Percentiles rank a stretch among this genome's conserved stretches.
Conservation (phyloP, 192 early-diverging fungal genomes). For the Thoreauomyces humboldtii region DNA sequence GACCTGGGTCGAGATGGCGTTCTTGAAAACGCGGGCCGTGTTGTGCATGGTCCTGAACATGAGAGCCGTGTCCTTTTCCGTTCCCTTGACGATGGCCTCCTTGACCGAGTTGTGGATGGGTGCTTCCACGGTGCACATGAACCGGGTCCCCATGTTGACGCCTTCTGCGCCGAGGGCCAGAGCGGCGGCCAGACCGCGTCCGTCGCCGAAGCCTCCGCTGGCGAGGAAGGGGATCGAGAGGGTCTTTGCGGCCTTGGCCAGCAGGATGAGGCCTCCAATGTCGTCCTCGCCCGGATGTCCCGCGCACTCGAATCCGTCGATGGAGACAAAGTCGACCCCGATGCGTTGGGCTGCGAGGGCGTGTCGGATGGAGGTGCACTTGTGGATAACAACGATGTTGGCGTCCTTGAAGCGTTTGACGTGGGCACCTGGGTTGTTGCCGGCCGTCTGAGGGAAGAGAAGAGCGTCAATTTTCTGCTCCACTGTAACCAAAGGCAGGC, state of each 20-base stretch:
- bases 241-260: constrained; percentile 66
- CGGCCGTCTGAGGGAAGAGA: constrained; percentile 55
- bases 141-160: constrained; percentile 82
- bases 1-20: constrained; percentile 68
- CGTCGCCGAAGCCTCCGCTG: constrained; percentile 76
- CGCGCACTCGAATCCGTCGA: constrained; percentile 84
- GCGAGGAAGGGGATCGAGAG: constrained; percentile 74
- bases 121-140: constrained; percentile 75
- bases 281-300: constrained; percentile 85
- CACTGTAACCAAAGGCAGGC: too few relatives aligned
- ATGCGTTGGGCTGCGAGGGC: constrained; percentile 54
- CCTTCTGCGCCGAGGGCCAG: constrained; percentile 53
- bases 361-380: constrained; percentile 76
- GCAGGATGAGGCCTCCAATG: constrained; percentile 66
- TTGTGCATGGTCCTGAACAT: constrained; percentile 65
- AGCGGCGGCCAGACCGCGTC: constrained; percentile 65
- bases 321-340: constrained; percentile 70
- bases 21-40: constrained; percentile 74
- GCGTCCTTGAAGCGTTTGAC: constrained; percentile 74
- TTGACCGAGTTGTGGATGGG: constrained; percentile 77
- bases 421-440: constrained; percentile 75
- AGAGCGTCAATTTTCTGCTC: too few relatives aligned
- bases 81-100: constrained; percentile 64
- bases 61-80: constrained; percentile 62
- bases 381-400: constrained; percentile 69